Evolutionary conservation across 306 rosid species (phyloP).

Genomic region (Rosa lucieae): DNA sequence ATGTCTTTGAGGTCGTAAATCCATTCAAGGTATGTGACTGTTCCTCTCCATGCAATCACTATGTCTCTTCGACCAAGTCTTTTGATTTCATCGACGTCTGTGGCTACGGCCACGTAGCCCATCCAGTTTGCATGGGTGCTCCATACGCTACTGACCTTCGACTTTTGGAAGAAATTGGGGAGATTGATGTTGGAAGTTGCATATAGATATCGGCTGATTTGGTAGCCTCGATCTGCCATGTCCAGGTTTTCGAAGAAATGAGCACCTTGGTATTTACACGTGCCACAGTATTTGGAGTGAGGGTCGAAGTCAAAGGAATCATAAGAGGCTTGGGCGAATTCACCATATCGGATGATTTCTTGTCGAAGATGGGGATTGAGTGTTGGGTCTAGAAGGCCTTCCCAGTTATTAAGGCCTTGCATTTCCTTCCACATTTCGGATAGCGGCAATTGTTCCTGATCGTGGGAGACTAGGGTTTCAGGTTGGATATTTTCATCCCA

Average conservation of each 20-base stretch:
- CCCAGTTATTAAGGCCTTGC: conserved; percentile 64
- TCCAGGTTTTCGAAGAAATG: conserved; percentile 43
- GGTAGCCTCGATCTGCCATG: conserved; percentile 38
- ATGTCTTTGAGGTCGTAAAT: conserved; percentile 61
- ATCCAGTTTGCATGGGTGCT: conserved; percentile 79
- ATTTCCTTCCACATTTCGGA: conserved; percentile 50
- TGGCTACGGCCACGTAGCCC: conserved; percentile 59
- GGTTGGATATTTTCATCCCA: neutral
- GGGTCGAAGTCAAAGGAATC: conserved; percentile 75
- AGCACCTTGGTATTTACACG: conserved; percentile 57
- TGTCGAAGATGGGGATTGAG: conserved; percentile 45
- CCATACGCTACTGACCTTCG: conserved; percentile 50
- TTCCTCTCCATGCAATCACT: conserved; percentile 65
- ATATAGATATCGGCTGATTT: conserved; percentile 60
- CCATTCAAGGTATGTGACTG: conserved; percentile 75
- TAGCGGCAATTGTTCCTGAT: conserved; percentile 12
- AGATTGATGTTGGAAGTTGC: conserved; percentile 77
- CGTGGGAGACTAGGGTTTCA: neutral
- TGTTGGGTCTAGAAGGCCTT: conserved; percentile 48
- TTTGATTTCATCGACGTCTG: conserved; percentile 30
- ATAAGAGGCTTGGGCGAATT: conserved; percentile 57
- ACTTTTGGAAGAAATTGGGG: conserved; percentile 67
- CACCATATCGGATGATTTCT: conserved; percentile 68
- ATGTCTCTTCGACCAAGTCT: conserved; percentile 66
- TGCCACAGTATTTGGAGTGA: conserved; percentile 68